Percentiles rank a stretch among this genome's conserved stretches.
Conservation (phyloP, 192 early-diverging fungal genomes). For the Thoreauomyces humboldtii region DNA sequence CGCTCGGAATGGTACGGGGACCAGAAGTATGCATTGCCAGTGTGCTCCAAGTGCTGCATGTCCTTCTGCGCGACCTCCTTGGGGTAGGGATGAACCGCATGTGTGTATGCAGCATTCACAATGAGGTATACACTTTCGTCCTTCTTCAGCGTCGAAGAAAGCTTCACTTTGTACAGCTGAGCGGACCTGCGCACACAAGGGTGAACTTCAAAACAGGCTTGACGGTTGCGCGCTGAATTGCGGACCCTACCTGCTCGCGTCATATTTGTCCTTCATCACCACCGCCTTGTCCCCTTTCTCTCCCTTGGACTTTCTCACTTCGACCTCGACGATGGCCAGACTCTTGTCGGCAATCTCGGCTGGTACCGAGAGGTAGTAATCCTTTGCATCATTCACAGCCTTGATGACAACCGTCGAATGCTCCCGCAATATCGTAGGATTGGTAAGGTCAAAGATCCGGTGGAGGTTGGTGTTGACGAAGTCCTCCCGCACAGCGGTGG, state of each 20-base stretch:
- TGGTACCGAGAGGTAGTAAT: slow-evolving; percentile 32
- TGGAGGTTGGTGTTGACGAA: slow-evolving; percentile 54
- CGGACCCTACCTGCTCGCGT: slow-evolving; percentile 5
- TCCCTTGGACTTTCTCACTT: slow-evolving; percentile 43
- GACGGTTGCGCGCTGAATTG: no score
- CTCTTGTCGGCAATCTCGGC: slow-evolving; percentile 16
- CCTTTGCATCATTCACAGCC: slow-evolving; percentile 34
- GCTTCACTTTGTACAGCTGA: slow-evolving; percentile 21
- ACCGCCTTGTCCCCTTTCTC: slow-evolving; percentile 6
- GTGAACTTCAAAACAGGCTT: not conserved
- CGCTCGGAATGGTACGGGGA: slow-evolving; percentile 68
- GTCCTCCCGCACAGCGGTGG: slow-evolving; percentile 7
- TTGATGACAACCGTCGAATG: slow-evolving; percentile 46
- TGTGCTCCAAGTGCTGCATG: slow-evolving; percentile 65
- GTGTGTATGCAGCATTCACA: slow-evolving; percentile 32
- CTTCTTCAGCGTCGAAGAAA: slow-evolving; percentile 18
- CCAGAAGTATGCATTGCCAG: slow-evolving; percentile 57
- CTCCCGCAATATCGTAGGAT: slow-evolving; percentile 44
- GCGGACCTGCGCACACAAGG: not conserved
- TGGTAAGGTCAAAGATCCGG: slow-evolving; percentile 62
- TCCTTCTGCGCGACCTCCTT: slow-evolving; percentile 57
- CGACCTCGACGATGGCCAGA: slow-evolving; percentile 33
- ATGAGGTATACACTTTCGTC: slow-evolving; percentile 29
- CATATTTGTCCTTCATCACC: slow-evolving; percentile 17
- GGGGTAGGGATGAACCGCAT: slow-evolving; percentile 38